A percentile compares a stretch with the other conserved stretches of the same genome.
Evolutionary conservation across 306 rosid species (phyloP).

Genomic region (Erythrophleum fordii): DNA sequence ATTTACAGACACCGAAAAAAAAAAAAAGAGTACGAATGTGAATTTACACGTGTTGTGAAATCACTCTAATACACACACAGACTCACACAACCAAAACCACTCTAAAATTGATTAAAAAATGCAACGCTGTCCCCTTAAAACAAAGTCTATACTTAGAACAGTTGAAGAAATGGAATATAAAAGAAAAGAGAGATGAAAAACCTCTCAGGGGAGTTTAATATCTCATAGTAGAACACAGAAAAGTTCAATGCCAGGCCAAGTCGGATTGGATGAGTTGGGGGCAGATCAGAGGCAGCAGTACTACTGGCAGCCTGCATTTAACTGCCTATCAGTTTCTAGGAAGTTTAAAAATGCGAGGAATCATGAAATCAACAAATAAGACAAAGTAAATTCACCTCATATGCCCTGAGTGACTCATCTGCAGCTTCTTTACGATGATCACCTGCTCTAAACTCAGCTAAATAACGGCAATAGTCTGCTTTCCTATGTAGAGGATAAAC

Average conservation of each 20-base stretch:
- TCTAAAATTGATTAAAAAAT: neutral
- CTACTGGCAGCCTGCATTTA: constrained; percentile 9
- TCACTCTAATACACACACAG: neutral
- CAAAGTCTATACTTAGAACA: neutral
- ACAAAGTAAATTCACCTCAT: neutral
- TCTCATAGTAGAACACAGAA: constrained; percentile 7
- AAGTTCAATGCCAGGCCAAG: constrained; percentile 22
- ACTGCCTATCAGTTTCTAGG: neutral
- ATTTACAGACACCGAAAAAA: neutral
- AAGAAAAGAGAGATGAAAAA: neutral
- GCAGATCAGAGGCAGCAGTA: constrained; percentile 6
- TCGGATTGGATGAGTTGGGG: constrained; percentile 14
- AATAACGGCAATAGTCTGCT: constrained; percentile 2
- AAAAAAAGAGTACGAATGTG: neutral
- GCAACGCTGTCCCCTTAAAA: neutral
- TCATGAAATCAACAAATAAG: neutral
- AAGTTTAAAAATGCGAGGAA: neutral
- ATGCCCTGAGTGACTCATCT: neutral
- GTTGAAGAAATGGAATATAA: neutral
- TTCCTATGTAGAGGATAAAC: neutral
- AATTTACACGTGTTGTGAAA: neutral
- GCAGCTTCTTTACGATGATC: constrained; percentile 18
- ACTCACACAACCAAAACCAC: neutral
- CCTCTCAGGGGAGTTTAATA: constrained; percentile 3
- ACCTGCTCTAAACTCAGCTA: constrained; percentile 6